phyloP scores from a whole-genome alignment of 208 protist species.

The Novymonas esmeraldas region DNA sequence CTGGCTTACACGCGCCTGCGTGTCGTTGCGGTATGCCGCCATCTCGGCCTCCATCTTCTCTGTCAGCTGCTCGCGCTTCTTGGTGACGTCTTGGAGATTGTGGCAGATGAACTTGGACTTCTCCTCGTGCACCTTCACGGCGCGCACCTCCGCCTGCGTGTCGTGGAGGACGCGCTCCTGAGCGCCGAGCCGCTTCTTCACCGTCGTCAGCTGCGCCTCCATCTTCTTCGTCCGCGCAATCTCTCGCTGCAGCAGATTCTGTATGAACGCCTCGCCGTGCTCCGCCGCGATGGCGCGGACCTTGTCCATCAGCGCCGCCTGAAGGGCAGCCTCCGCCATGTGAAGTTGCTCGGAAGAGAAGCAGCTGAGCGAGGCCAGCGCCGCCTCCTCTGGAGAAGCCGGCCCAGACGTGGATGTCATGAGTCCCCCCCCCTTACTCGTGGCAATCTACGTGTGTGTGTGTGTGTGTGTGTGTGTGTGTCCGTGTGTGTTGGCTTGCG shows the following conservation, averaged over 20 bases:
- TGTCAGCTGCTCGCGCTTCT: slow-evolving; percentile 48
- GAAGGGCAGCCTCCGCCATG: slow-evolving; percentile 38
- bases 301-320: slow-evolving; percentile 25
- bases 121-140: slow-evolving; percentile 27
- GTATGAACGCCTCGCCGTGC: slow-evolving; percentile 61
- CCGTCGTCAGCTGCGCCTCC: slow-evolving; percentile 59
- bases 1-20: slow-evolving; percentile 44
- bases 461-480: background rate
- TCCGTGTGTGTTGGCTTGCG: too few species aligned
- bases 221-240: slow-evolving; percentile 73
- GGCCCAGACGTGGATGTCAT: slow-evolving; percentile 13
- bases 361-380: slow-evolving; percentile 7
- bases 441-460: background rate
- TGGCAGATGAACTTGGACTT: slow-evolving; percentile 52
- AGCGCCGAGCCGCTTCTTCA: slow-evolving; percentile 54
- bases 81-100: slow-evolving; percentile 51
- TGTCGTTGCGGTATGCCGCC: slow-evolving; percentile 46
- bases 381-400: slow-evolving; percentile 12
- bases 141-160: slow-evolving; percentile 31
- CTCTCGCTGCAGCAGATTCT: slow-evolving; percentile 66
- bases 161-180: slow-evolving; percentile 43
- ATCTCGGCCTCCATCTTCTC: slow-evolving; percentile 58
- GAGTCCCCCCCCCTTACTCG: background rate
- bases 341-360: slow-evolving; percentile 29
- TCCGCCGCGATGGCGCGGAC: slow-evolving; percentile 48